These are phyloP conservation scores for Backusella morwellensis DNA, from an alignment of 192 early-diverging fungal species.

Conservation along the genomic window DNA sequence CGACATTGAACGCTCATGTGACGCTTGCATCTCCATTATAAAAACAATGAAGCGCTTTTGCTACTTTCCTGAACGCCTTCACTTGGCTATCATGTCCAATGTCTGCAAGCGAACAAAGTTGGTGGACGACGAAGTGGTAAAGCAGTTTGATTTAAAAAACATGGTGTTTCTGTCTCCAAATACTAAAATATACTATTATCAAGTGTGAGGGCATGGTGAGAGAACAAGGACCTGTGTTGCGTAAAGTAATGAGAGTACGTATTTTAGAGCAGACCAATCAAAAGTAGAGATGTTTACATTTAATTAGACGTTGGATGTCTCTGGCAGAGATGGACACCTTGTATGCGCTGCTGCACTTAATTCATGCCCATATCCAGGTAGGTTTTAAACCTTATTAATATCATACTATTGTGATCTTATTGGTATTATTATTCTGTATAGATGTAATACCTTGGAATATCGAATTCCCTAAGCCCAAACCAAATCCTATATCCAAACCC, in stretches of 20 bases:
- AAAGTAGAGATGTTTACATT: neutral
- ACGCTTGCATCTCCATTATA: neutral
- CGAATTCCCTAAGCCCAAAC: slow-evolving; percentile 47
- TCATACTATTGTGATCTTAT: neutral
- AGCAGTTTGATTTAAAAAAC: too few relatives aligned
- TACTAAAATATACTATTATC: neutral
- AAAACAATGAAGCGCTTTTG: slow-evolving; percentile 4
- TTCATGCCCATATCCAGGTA: slow-evolving; percentile 43
- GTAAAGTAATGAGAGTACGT: slow-evolving; percentile 39
- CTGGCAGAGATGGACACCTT: slow-evolving; percentile 44
- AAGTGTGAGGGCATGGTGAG: slow-evolving; percentile 50
- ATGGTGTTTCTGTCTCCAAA: too few relatives aligned
- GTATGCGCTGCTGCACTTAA: slow-evolving; percentile 42
- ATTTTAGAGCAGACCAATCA: neutral
- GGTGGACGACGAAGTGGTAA: slow-evolving; percentile 15
- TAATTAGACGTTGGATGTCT: slow-evolving; percentile 28
- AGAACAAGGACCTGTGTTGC: slow-evolving; percentile 45
- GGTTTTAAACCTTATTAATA: neutral
- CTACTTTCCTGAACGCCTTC: slow-evolving; percentile 4
- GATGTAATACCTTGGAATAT: slow-evolving; percentile 31
- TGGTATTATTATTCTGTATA: neutral
- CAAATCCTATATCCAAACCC: slow-evolving; percentile 32
- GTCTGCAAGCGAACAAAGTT: slow-evolving; percentile 9
- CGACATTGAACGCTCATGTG: neutral
- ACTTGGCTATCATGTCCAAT: slow-evolving; percentile 1